Conservation (phyloP, 75 land plant species). For the Cunninghamia lanceolata region DNA sequence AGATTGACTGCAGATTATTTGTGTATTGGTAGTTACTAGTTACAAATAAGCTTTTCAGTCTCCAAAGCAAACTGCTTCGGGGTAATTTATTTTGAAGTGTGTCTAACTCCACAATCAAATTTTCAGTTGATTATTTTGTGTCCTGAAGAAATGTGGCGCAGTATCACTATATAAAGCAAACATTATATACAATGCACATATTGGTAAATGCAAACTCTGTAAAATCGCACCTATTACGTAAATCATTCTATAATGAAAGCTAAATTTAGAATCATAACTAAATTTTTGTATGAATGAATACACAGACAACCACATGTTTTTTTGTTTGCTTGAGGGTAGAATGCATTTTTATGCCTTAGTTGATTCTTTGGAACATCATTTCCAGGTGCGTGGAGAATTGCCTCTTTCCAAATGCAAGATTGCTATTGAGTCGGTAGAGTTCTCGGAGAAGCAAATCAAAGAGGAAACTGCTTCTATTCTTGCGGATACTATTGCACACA, state of each 20-base stretch:
- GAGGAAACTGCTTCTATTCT: conserved; percentile 66
- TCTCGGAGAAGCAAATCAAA: conserved; percentile 39
- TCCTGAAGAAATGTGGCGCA: neutral
- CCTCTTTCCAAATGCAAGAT: conserved; percentile 78
- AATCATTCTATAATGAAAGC: neutral
- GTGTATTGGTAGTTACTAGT: neutral
- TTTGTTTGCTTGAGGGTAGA: neutral
- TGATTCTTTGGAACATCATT: neutral
- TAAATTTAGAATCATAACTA: neutral
- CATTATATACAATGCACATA: neutral
- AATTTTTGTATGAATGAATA: neutral
- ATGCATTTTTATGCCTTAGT: neutral
- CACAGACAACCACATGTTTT: neutral
- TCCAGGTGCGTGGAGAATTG: conserved; percentile 87
- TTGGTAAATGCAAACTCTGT: neutral
- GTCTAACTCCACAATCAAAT: neutral
- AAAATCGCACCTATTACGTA: neutral
- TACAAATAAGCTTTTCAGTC: neutral
- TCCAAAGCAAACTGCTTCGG: neutral
- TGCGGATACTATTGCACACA: conserved; percentile 88
- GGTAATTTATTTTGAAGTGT: neutral
- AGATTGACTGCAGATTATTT: neutral
- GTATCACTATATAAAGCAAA: neutral
- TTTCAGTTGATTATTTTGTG: neutral
- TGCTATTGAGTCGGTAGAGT: conserved; percentile 77